These are phyloP conservation scores for Loxodes magnus DNA, from an alignment of 73 alveolate species.

Conservation along the genomic window DNA sequence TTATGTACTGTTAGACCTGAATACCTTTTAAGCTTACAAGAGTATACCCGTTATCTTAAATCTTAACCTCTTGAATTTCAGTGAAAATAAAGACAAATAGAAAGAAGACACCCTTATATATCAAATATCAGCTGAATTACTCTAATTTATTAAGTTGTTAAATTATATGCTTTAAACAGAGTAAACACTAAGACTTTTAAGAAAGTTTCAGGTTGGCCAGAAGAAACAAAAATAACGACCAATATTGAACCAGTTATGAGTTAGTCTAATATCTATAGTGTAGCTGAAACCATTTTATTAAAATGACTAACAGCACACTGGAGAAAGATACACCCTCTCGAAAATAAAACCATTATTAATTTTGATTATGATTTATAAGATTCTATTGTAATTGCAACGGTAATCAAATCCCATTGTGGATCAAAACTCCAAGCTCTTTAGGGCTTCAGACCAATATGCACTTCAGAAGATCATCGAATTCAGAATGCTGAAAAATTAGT, in stretches of 20 bases:
- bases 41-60: conserved; percentile 40
- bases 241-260: conserved; percentile 57
- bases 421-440: conserved; percentile 32
- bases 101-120: conserved; percentile 62
- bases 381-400: conserved; percentile 58
- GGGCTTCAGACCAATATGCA: conserved; percentile 46
- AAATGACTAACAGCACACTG: conserved; percentile 79
- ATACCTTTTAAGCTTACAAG: conserved; percentile 66
- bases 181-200: conserved; percentile 81
- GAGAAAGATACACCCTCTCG: conserved; percentile 47
- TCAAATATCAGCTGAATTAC: conserved; percentile 91
- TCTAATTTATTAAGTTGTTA: conserved; percentile 73
- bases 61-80: conserved; percentile 27
- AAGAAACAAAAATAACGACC: conserved; percentile 68
- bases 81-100: conserved; percentile 10
- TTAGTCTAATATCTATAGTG: conserved; percentile 78
- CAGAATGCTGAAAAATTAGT: conserved; percentile 61
- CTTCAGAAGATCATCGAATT: conserved; percentile 45
- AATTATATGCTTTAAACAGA: conserved; percentile 80
- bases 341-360: conserved; percentile 49
- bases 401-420: conserved; percentile 63
- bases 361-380: conserved; percentile 71
- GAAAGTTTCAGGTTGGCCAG: conserved; percentile 69
- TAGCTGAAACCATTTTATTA: conserved; percentile 81
- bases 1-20: conserved; percentile 92